Percentiles rank a stretch among this genome's conserved stretches.
These are phyloP conservation scores for Taxillus chinensis DNA, from an alignment of 164 flowering plant genomes.

Conservation along the genomic window DNA sequence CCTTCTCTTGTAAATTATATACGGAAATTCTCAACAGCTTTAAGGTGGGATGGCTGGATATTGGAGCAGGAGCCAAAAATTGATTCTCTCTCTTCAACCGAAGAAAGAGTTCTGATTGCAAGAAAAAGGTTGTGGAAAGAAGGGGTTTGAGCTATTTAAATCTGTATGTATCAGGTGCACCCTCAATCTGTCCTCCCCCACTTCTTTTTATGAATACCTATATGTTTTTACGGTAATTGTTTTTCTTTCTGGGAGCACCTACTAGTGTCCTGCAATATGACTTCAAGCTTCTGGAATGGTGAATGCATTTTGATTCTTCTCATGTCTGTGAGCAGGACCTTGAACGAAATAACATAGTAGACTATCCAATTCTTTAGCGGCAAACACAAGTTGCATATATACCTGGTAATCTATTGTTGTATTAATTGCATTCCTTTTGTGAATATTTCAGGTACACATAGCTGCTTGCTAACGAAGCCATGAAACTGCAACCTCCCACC, in stretches of 20 bases:
- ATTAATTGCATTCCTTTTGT: no score
- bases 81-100: slow-evolving; percentile 48
- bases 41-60: slow-evolving; percentile 72
- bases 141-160: slow-evolving; percentile 12
- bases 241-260: no score
- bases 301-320: neutral
- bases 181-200: neutral
- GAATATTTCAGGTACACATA: no score
- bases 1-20: slow-evolving; percentile 39
- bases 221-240: neutral
- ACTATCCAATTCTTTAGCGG: no score
- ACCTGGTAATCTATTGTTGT: no score
- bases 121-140: slow-evolving; percentile 59
- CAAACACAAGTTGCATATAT: no score
- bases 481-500: no score
- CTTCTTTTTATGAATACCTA: no score
- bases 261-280: neutral
- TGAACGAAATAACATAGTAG: no score
- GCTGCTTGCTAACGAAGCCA: no score
- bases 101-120: slow-evolving; percentile 66
- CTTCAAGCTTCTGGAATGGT: neutral
- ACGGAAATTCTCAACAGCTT: slow-evolving; percentile 42
- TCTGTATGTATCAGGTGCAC: slow-evolving; percentile 12
- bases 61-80: slow-evolving; percentile 57
- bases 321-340: no score